Base-by-base conservation (phyloP, 352 stramenopile genomes). In the Blastocystis sp. region DNA sequence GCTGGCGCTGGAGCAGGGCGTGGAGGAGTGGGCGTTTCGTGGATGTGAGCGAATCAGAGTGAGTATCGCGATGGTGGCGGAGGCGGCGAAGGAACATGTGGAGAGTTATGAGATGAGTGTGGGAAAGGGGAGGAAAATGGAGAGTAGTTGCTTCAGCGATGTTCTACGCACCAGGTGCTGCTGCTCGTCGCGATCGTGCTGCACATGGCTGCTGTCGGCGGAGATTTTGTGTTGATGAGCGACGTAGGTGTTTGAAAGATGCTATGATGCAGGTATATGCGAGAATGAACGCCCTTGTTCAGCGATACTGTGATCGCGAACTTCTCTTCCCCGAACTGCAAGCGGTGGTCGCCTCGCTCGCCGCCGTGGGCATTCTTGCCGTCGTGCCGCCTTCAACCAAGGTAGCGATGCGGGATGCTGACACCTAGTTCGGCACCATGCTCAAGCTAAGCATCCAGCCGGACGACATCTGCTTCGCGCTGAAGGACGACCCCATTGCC, bases 31-130 rank as follows among this genome's bases (percentile, higher is more conserved):
- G 7, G 46, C 16, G 44, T 54, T 6, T n/a, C 1, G 21, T 4
- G 1, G 27, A 44, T 9, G 27, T n/a, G 4, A 73, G 32, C 14
- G 34, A 11, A 18, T 8, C 38, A 85, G 75, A 56, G 57, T 85
- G 32, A 38, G 49, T 34, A 85, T 85, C 48, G 49, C 11, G 14
- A 29, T 54, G 0, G 29, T 85, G 9, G 29, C 63, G n/a, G 75
- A 85, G 40, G 75, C 75, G 18, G 57, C 75, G 21, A 76, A 72
- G 36, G 75, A 85, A 24, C 75, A 85, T 32, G 63, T 48, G 9
- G 75, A 85, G 24, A 72, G 38, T 51, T 85, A 85, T 48, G 75
- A 85, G 24, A 85, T 85, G 63, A 85, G 44, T 61, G 63, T 85
- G 9, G 40, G 11, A 36, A 27, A 4, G 29, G 0, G n/a, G 1